These are phyloP conservation scores for Arachis monticola DNA, from an alignment of 331 rosid species.

Conservation along the genomic window DNA sequence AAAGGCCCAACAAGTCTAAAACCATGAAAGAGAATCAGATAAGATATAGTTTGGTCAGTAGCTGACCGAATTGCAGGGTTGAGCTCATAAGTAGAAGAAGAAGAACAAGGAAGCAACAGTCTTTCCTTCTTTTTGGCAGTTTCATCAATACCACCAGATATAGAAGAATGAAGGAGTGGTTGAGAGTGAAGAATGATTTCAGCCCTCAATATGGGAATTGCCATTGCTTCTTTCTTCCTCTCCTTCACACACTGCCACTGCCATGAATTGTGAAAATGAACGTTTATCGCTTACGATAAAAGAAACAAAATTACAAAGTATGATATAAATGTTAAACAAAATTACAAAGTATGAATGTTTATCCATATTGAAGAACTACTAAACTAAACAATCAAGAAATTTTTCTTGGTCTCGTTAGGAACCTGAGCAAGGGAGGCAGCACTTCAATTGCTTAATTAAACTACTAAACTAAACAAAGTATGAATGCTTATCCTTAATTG, in stretches of 20 bases:
- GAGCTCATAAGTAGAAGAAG: slow-evolving; percentile 52
- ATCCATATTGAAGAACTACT: too few relatives aligned
- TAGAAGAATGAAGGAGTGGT: slow-evolving; percentile 49
- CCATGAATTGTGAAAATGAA: slow-evolving; percentile 24
- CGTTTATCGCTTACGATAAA: not conserved
- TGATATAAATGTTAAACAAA: too few relatives aligned
- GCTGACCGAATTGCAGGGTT: slow-evolving; percentile 63
- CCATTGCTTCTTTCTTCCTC: slow-evolving; percentile 61
- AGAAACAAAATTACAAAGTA: too few relatives aligned
- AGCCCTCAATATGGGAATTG: slow-evolving; percentile 60
- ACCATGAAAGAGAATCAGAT: not conserved
- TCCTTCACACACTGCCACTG: slow-evolving; percentile 31
- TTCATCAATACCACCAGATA: slow-evolving; percentile 44
- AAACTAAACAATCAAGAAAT: too few relatives aligned
- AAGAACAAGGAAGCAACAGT: slow-evolving; percentile 41
- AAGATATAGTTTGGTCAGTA: not conserved
- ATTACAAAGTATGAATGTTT: too few relatives aligned
- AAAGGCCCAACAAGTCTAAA: not conserved
- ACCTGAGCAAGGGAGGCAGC: too few relatives aligned
- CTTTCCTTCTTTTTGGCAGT: slow-evolving; percentile 49
- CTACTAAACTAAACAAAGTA: too few relatives aligned
- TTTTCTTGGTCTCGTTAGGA: too few relatives aligned
- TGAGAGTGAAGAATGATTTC: slow-evolving; percentile 55
- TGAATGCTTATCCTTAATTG: not conserved
- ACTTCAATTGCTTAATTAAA: too few relatives aligned